Base-by-base conservation (phyloP, 2,329 filamentous ascomycete species). In the Shiraia bambusicola region DNA sequence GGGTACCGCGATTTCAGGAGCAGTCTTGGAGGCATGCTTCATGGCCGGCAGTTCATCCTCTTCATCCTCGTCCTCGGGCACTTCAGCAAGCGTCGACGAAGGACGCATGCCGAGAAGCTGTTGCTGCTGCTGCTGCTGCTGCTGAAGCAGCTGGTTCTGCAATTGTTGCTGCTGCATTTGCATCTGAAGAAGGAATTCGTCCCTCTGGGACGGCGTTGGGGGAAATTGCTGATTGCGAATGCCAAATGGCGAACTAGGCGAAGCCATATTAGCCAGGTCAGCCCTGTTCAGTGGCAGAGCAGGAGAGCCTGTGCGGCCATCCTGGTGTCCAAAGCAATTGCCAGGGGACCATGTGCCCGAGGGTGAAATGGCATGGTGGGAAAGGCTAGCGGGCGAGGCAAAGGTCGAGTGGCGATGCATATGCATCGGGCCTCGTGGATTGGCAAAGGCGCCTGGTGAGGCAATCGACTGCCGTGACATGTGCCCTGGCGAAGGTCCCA, bases 41-140 rank as follows among this genome's bases (percentile, higher is more conserved):
- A 74, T 50, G 5, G 33, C 72, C 41, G 66, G 57, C 15, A 67
- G 45, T 17, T 61, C 58, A 33, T 69, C 61, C 33, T 74, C 70
- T 26, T 87, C 85, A 51, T 87, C 85, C 15, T 88, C 85, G 40
- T 82, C 83, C 61, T 90, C 86, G n/a, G 78, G 80, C 12, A 91
- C 76, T 49, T 90, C 85, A 41, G 86, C 84, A 48, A 91, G 71
- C 1, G 69, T 71, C 3, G 72, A 72, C 3, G 69, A 66, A 6
- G 70, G 72, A 24, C 72, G 67, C 27, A 70, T 42, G 41, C 30
- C 82, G 75, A 46, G 75, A 70, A 53, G 76, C 42, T 66, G 61
- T 33, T 70, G 69, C 37, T 71, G 68, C 26, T 72, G 61, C 32
- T 70, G 69, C 37, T 71, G 68, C 26, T 72, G 75, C 44, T 79